Evolutionary conservation across 2,329 filamentous ascomycete species (phyloP).

Genomic region (Arachnomyces sp.): DNA sequence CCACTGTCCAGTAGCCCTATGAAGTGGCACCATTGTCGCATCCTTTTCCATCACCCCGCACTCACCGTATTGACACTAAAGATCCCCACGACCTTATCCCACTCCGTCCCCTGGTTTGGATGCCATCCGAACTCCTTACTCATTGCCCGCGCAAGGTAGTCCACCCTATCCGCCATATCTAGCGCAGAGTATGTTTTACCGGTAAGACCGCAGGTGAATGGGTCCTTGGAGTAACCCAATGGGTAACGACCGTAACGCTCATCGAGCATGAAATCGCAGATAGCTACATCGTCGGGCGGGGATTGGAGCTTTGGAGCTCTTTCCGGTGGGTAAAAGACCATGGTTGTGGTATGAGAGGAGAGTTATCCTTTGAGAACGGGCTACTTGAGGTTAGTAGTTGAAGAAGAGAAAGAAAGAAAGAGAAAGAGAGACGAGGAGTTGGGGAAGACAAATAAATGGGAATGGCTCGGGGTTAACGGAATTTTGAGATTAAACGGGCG

Average conservation of each 20-base stretch:
- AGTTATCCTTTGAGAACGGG: too few relatives aligned
- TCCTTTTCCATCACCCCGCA: conserved; percentile 2
- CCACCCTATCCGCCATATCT: conserved; percentile 58
- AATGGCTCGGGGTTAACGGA: too few relatives aligned
- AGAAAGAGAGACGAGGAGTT: too few relatives aligned
- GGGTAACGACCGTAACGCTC: conserved; percentile 61
- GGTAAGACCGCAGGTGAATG: conserved; percentile 69
- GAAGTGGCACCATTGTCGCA: not conserved
- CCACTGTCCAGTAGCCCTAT: not conserved
- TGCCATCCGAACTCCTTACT: conserved; percentile 63
- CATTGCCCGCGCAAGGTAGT: conserved; percentile 59
- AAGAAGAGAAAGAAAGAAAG: too few relatives aligned
- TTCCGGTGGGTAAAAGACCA: conserved; percentile 39
- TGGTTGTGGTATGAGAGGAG: conserved; percentile 14
- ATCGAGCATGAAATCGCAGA: conserved; percentile 68
- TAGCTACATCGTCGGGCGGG: conserved; percentile 63
- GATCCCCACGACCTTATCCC: conserved; percentile 69
- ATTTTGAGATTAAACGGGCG: too few relatives aligned
- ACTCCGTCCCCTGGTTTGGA: conserved; percentile 63
- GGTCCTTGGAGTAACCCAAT: conserved; percentile 54
- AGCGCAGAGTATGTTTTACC: conserved; percentile 57
- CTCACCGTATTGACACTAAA: conserved; percentile 73
- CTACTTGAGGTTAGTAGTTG: too few relatives aligned
- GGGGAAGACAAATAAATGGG: too few relatives aligned
- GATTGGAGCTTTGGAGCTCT: conserved; percentile 39